phyloP scores from a whole-genome alignment of 345 rosid species.

The Brassica carinata region DNA sequence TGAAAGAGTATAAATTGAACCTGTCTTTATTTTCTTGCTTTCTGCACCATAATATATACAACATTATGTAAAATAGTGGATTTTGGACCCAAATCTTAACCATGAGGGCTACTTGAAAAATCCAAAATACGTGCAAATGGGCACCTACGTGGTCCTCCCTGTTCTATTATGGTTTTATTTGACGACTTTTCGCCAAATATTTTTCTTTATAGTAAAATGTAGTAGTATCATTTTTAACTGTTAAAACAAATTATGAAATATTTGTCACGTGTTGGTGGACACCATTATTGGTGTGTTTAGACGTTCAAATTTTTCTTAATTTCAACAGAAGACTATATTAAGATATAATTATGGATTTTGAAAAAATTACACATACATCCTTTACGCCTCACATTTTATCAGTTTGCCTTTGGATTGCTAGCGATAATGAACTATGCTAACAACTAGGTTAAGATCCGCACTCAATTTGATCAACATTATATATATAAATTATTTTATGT shows the following conservation, averaged over 20 bases:
- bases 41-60: background rate
- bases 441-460: too few species aligned
- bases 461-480: too few species aligned
- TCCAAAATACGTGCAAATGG: constrained; percentile 38
- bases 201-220: constrained; percentile 4
- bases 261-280: constrained; percentile 23
- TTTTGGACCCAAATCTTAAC: constrained; percentile 21
- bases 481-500: too few species aligned
- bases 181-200: constrained; percentile 11
- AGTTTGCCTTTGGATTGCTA: background rate
- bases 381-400: background rate
- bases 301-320: background rate
- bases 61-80: background rate
- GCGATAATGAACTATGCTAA: too few species aligned
- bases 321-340: background rate
- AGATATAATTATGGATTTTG: background rate
- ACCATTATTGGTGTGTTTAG: constrained; percentile 30
- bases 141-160: constrained; percentile 35
- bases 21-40: background rate
- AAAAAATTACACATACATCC: background rate
- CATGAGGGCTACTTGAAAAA: constrained; percentile 14
- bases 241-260: constrained; percentile 18
- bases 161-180: constrained; percentile 29
- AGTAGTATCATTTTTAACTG: background rate
- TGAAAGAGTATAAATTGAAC: background rate